Base-by-base conservation (phyloP, 495 filamentous ascomycete genomes). In the Friedmanniomyces simplex region DNA sequence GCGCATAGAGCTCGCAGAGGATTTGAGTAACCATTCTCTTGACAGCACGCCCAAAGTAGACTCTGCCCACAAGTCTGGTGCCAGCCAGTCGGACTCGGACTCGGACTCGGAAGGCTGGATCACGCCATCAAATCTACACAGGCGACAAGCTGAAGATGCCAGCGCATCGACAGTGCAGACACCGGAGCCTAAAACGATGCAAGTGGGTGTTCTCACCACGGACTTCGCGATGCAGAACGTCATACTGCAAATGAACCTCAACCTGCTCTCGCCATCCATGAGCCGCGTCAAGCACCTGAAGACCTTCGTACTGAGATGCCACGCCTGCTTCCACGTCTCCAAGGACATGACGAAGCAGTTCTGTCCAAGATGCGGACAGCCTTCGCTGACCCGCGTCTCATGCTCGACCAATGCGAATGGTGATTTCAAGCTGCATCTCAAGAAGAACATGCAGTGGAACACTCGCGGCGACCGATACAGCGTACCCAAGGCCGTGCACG, bases 161-260 rank as follows among this genome's bases (percentile, higher is more conserved):
- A 75, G 76, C 43, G 67, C 70, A 20, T 70, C 73, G 14, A 66
- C 69, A 6, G 62, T 69, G 0, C 69, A 75, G 3, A 74, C 74
- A 0, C 66, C 73, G 11, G 79, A 85, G 55, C 70, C 75, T 8
- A 78, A 81, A 50, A 78, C 78, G 21, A 85, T 95, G 62, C 81
- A 90, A 67, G 88, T 86, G 12, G 94, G 89, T 11, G 82, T 88
- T 46, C 84, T 96, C 61, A 97, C 93, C 0, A 87, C 86, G 56
- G 93, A 99, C 76, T 96, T 87, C 73, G 91, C 93, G 42, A 91
- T 97, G 82, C 89, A 97, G 73, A 97, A 97, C 66, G 88, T 96
- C 21, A 75, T 91, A 1, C 77, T 99, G 11, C 88, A 91, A 61
- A 93, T 97, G 75, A 95, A 95, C 72, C 78, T 99, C 28, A 89